A percentile compares a stretch with the other conserved stretches of the same genome.
These are phyloP conservation scores for Senna tora DNA, from an alignment of 306 rosid genomes.

Conservation along the genomic window DNA sequence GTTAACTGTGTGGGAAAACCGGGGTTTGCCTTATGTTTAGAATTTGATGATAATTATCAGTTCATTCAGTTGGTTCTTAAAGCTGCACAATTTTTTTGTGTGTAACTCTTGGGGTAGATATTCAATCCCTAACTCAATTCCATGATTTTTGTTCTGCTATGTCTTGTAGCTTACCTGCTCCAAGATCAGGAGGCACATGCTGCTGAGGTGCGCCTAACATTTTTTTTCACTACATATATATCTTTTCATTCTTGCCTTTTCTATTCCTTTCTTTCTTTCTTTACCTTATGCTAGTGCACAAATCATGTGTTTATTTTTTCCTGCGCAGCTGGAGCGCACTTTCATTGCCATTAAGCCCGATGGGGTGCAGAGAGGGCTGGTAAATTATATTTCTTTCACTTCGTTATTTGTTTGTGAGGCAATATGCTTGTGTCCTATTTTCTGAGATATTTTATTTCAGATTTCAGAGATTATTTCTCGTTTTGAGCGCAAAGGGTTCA, in stretches of 20 bases:
- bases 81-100: slow-evolving; percentile 8
- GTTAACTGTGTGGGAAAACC: background rate
- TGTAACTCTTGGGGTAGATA: background rate
- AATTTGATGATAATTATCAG: background rate
- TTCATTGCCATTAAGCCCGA: slow-evolving; percentile 98
- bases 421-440: background rate
- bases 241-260: slow-evolving; percentile 13
- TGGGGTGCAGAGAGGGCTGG: slow-evolving; percentile 96
- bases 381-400: slow-evolving; percentile 39
- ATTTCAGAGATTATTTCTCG: slow-evolving; percentile 91
- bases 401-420: slow-evolving; percentile 32
- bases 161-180: slow-evolving; percentile 72
- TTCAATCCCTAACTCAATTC: slow-evolving; percentile 10
- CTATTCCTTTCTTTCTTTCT: background rate
- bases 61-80: slow-evolving; percentile 19
- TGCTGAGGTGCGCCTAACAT: slow-evolving; percentile 66
- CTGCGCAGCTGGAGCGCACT: slow-evolving; percentile 76
- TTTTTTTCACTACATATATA: slow-evolving; percentile 6
- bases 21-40: slow-evolving; percentile 22
- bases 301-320: slow-evolving; percentile 26
- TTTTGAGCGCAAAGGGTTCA: slow-evolving; percentile 86
- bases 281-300: slow-evolving; percentile 8
- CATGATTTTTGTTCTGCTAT: slow-evolving; percentile 26
- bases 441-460: slow-evolving; percentile 43
- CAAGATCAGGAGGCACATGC: slow-evolving; percentile 95